These are phyloP conservation scores for Lasiodiplodia sp. DNA, from an alignment of 2,329 filamentous ascomycete species.

Conservation along the genomic window DNA sequence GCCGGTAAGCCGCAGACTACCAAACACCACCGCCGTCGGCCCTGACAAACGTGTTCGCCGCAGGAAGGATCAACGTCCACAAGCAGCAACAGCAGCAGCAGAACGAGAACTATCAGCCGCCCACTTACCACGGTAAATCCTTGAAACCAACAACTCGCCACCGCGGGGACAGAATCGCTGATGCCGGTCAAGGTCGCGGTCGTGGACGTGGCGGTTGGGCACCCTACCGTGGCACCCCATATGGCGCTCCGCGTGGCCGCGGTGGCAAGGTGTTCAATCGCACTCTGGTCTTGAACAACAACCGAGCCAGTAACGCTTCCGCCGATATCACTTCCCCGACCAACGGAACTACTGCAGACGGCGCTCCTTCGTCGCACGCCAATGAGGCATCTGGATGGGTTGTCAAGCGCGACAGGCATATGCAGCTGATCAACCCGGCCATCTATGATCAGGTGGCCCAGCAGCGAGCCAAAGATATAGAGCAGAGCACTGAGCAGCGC, in stretches of 20 bases:
- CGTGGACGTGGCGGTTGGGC: conserved; percentile 34
- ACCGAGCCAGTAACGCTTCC: not conserved
- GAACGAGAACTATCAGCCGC: conserved; percentile 52
- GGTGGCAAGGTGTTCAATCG: conserved; percentile 55
- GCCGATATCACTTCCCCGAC: conserved; percentile 1
- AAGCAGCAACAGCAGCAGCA: conserved; percentile 58
- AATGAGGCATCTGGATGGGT: conserved; percentile 62
- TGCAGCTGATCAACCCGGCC: conserved; percentile 82
- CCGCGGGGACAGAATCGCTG: conserved; percentile 19
- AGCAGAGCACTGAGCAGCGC: conserved; percentile 69
- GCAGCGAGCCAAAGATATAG: conserved; percentile 73
- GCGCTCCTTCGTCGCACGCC: conserved; percentile 10
- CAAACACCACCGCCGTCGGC: conserved; percentile 26
- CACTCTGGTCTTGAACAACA: conserved; percentile 70
- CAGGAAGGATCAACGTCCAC: conserved; percentile 81
- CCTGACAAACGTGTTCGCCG: conserved; percentile 7
- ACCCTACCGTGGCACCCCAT: conserved; percentile 39
- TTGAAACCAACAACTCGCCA: conserved; percentile 49
- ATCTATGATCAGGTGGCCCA: conserved; percentile 78
- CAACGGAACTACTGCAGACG: conserved; percentile 30
- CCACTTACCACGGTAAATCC: conserved; percentile 30
- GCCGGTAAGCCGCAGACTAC: conserved; percentile 55
- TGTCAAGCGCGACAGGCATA: conserved; percentile 75
- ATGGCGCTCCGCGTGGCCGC: conserved; percentile 45
- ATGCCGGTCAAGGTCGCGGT: conserved; percentile 30